phyloP scores from a whole-genome alignment of 352 stramenopile species.

The Globisporangium nagaii region DNA sequence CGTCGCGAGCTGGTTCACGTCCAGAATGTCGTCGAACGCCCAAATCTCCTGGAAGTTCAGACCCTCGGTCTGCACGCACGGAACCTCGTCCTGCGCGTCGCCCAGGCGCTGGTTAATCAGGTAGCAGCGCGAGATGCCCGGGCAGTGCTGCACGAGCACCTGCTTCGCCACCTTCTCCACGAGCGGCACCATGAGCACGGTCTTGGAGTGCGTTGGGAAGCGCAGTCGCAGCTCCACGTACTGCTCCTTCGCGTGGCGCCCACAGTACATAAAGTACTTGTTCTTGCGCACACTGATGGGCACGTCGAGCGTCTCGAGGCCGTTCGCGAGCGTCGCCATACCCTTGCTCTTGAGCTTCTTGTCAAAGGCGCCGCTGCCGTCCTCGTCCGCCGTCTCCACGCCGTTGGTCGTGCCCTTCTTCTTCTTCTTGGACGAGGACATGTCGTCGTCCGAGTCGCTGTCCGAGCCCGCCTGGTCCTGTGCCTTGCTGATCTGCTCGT shows the following conservation, averaged over 20 bases:
- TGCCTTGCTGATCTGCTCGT: slow-evolving; percentile 76
- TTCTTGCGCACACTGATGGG: slow-evolving; percentile 79
- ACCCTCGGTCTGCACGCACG: slow-evolving; percentile 92
- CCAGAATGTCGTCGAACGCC: slow-evolving; percentile 87
- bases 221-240: slow-evolving; percentile 82
- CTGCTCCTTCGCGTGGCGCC: slow-evolving; percentile 72
- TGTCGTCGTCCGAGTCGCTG: slow-evolving; percentile 35
- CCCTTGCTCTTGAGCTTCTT: slow-evolving; percentile 29
- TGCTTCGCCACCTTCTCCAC: slow-evolving; percentile 83
- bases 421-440: slow-evolving; percentile 18
- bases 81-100: slow-evolving; percentile 72
- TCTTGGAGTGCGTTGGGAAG: slow-evolving; percentile 87
- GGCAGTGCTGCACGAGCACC: slow-evolving; percentile 84
- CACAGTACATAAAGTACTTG: slow-evolving; percentile 81
- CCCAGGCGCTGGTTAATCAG: slow-evolving; percentile 85
- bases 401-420: slow-evolving; percentile 27
- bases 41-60: slow-evolving; percentile 99
- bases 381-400: slow-evolving; percentile 36
- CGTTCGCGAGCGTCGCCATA: slow-evolving; percentile 32
- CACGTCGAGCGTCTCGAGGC: slow-evolving; percentile 73
- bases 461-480: slow-evolving; percentile 63
- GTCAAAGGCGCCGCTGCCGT: neutral
- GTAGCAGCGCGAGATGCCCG: slow-evolving; percentile 86
- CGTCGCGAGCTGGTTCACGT: slow-evolving; percentile 94
- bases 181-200: slow-evolving; percentile 85